Evolutionary conservation across 2,329 filamentous ascomycete species (phyloP).

Genomic region (Fusarium nematophilum): DNA sequence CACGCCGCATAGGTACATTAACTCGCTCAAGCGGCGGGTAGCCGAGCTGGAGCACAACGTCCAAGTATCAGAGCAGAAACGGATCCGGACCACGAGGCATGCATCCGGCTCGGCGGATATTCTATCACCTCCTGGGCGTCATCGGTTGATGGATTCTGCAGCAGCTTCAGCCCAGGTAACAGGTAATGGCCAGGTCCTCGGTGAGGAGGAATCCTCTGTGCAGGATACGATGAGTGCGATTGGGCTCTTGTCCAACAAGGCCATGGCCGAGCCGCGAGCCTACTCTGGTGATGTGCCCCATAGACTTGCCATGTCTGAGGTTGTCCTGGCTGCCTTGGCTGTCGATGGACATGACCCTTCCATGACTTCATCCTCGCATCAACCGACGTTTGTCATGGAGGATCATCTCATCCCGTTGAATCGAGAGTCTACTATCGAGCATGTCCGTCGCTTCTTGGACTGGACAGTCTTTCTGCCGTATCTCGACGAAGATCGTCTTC

Average conservation of each 20-base stretch:
- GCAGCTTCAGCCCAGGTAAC: rapidly evolving
- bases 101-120: not conserved
- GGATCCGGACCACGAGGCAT: not conserved
- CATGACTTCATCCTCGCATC: not conserved
- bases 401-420: not conserved
- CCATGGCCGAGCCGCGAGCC: constrained; percentile 18
- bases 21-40: constrained; percentile 14
- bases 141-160: not conserved
- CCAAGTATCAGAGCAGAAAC: constrained; percentile 5
- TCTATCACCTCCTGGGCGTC: not conserved
- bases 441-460: constrained; percentile 3
- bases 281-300: constrained; percentile 6
- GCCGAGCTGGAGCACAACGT: constrained; percentile 19
- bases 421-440: not conserved
- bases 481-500: not conserved
- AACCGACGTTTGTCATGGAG: not conserved
- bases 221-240: constrained; percentile 32
- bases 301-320: constrained; percentile 17
- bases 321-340: constrained; percentile 13
- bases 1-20: not conserved
- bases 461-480: constrained; percentile 18
- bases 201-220: constrained; percentile 21
- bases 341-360: constrained; percentile 20
- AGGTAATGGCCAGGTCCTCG: rapidly evolving
- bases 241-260: constrained; percentile 21